Evolutionary conservation across 805 yeast genomes (phyloP).

Genomic region (Kluyveromyces aestuarii): DNA sequence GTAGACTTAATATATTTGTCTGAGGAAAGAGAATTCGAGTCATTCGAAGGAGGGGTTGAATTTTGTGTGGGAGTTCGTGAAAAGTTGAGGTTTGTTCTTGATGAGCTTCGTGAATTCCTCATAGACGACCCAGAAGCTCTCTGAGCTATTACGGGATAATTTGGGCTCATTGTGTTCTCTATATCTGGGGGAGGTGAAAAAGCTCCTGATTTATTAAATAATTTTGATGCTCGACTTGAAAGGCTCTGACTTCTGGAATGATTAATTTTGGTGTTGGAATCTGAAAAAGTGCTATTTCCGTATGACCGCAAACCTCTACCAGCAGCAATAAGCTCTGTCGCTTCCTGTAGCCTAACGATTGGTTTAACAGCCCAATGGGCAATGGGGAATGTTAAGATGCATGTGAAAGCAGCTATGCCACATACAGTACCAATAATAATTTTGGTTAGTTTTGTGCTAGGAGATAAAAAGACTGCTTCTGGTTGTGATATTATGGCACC

Average conservation of each 20-base stretch:
- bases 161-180: background rate
- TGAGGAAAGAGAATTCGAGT: slow-evolving; percentile 11
- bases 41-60: slow-evolving; percentile 6
- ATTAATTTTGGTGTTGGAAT: slow-evolving; percentile 3
- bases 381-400: slow-evolving; percentile 68
- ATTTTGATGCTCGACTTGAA: background rate
- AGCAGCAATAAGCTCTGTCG: slow-evolving; percentile 52
- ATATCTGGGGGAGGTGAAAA: background rate
- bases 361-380: slow-evolving; percentile 84
- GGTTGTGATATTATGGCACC: slow-evolving; percentile 64
- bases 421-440: slow-evolving; percentile 72
- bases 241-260: background rate
- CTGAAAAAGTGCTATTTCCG: slow-evolving; percentile 5
- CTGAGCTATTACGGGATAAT: background rate
- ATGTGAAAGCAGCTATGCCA: slow-evolving; percentile 67
- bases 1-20: slow-evolving; percentile 23
- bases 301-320: slow-evolving; percentile 32
- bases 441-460: slow-evolving; percentile 50
- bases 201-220: background rate
- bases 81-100: background rate
- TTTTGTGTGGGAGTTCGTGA: background rate
- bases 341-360: slow-evolving; percentile 66
- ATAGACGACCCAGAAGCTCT: background rate
- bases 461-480: slow-evolving; percentile 48
- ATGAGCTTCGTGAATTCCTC: background rate